Evolutionary conservation across 2,329 filamentous ascomycete species (phyloP), one percentile per base, ranked within the genome.

Genomic region (Aspergillus pseudonomiae): DNA sequence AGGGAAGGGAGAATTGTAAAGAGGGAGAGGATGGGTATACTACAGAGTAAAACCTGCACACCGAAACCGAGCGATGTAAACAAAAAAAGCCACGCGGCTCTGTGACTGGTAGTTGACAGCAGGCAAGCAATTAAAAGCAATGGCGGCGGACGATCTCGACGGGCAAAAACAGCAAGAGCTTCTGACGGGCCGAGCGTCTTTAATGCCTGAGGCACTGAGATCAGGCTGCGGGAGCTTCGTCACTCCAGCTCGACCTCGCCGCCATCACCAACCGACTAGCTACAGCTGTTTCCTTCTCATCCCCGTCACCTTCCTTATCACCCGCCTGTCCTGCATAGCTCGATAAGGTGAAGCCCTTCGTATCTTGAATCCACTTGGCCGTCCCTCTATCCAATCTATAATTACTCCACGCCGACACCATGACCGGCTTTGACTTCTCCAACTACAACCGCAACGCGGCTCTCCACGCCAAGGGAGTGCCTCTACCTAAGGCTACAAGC

Each of bases 391-490:
- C 64, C 57, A 36, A 43, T 78, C 54, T 43, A 57, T 67, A 41
- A 66, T 64, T 63, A 55, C 53, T 63, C 65, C 64, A 65, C 68
- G 64, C 70, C 66, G 62, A 68, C 82, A 89, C 76, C 74, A 99
- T 99, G 95, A 90, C 92, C 74, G 94, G 94, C 83, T 97, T 97
- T 87, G 94, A 98, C 84, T 99, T 99, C 87, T 96, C 93, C 81
- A 99, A 99, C 87, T 95, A 98, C 88, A 97, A 97, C 88, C 93
- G 95, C 85, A 99, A 99, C 88, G 89, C 91, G 79, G 94, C 94
- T 69, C 89, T 99, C 72, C 94, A 98, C 80, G 93, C 94, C 74
- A 89, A 91, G 81, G 96, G 96, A 72, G 91, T 98, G 59, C 95
- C 95, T 66, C 85, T 98, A 65, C 95, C 96, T 74, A 98, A 97